Base-by-base conservation (phyloP, 2,329 filamentous ascomycete genomes). In the Ramularia endophylla region DNA sequence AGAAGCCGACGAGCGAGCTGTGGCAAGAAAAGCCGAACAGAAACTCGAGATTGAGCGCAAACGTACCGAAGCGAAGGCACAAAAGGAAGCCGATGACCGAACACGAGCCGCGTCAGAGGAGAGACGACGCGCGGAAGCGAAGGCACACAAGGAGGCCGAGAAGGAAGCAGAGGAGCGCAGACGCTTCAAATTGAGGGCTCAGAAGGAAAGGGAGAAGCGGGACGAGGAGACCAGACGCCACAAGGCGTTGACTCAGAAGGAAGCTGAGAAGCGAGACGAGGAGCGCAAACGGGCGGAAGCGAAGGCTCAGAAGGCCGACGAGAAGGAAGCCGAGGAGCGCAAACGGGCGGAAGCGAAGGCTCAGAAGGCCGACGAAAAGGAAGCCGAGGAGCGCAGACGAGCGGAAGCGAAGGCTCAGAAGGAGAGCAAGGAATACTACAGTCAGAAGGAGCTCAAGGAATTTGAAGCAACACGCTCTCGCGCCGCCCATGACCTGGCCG, bases 1-100 rank as follows among this genome's bases (percentile, higher is more conserved):
- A 59, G 87, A 94, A 61, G 83, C 78, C 60, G 88, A 94, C 54
- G 87, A 94, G 59, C 79, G 81, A 35, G 85, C 88, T 50, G 78
- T 80, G 11, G 81, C 88, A 55, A 79, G 82, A 36, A 90, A 87
- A 57, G 81, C 82, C 7, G 85, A 94, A 15, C 81, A 83, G 27
- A 95, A 94, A 65, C 77, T 81, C 12, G 86, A 94, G 55, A 69
- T 85, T 25, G 87, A 94, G 59, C 80, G 84, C 35, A 87, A 88
- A 66, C 76, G 84, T 44, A 77, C 78, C 35, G 78, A 77, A 12
- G 22, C 11, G 6, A 80, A 83, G 52, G 80, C 83, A 46, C 81
- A 85, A 52, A 77, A 84, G 54, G 63, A 67, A 27, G 54, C 49
- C 9, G 64, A 66, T 40, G 20, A 34, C 12, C 15, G 32, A 19